These are phyloP conservation scores for Choanephora cucurbitarum DNA, from an alignment of 371 early-diverging fungal genomes.

Conservation along the genomic window DNA sequence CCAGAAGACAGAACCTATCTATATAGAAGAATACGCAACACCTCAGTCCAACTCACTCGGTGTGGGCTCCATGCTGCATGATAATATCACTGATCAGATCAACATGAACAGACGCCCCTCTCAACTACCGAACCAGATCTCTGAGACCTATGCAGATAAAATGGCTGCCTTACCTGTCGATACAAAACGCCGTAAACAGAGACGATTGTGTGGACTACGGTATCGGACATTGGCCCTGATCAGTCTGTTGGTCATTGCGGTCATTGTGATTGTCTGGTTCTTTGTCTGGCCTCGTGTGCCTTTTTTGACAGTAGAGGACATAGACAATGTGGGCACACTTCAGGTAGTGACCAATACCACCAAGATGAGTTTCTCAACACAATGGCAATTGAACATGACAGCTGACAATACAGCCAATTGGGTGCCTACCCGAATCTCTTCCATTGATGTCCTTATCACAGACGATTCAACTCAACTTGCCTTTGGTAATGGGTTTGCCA, in stretches of 20 bases:
- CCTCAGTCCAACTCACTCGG: constrained; percentile 19
- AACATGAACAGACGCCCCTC: background rate
- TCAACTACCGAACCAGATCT: constrained; percentile 1
- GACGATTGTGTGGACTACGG: constrained; percentile 20
- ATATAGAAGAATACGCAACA: constrained; percentile 33
- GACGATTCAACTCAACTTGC: constrained; percentile 19
- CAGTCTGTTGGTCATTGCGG: background rate
- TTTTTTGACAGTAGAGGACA: constrained; percentile 14
- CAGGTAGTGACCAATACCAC: constrained; percentile 21
- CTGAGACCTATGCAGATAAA: constrained; percentile 3
- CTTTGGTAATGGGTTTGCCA: constrained; percentile 17
- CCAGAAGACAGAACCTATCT: constrained; percentile 33
- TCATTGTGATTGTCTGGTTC: constrained; percentile 31
- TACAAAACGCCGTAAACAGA: constrained; percentile 11
- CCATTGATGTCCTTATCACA: constrained; percentile 16
- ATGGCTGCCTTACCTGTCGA: constrained; percentile 11
- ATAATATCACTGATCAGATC: constrained; percentile 11
- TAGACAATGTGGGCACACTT: constrained; percentile 16
- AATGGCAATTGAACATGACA: constrained; percentile 30
- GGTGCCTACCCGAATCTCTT: constrained; percentile 32
- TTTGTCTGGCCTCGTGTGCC: constrained; percentile 46
- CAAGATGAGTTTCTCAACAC: constrained; percentile 19
- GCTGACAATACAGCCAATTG: constrained; percentile 34
- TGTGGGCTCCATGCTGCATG: constrained; percentile 33
- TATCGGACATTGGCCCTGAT: constrained; percentile 11